phyloP scores from a whole-genome alignment of 225 moss, liverwort and hornwort species.

The Rhytidiadelphus loreus region DNA sequence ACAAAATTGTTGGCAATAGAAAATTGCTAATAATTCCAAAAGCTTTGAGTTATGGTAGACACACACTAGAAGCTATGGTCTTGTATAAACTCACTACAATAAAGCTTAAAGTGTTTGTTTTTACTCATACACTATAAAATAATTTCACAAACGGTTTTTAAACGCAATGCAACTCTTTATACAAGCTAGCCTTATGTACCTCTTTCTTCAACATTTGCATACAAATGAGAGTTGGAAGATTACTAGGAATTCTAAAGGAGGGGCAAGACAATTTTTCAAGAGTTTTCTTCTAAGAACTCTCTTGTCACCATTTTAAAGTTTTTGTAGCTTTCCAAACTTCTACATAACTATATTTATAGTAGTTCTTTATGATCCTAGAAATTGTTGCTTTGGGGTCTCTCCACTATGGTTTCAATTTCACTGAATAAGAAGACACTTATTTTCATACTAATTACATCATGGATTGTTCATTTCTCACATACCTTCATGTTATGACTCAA shows the following conservation, averaged over 20 bases:
- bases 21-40: background rate
- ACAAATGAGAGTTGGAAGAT: background rate
- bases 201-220: background rate
- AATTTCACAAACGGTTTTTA: rapidly evolving
- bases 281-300: background rate
- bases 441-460: background rate
- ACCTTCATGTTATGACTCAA: background rate
- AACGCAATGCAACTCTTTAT: background rate
- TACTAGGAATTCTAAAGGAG: background rate
- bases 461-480: background rate
- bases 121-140: background rate
- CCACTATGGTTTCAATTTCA: background rate
- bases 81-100: background rate
- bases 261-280: background rate
- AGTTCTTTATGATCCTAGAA: background rate
- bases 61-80: background rate
- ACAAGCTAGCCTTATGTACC: background rate
- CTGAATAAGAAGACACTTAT: background rate
- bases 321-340: background rate
- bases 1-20: background rate
- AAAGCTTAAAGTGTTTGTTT: background rate
- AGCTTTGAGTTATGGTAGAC: background rate
- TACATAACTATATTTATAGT: background rate
- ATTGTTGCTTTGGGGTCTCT: background rate
- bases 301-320: background rate